phyloP scores from a whole-genome alignment of 371 early-diverging fungal genomes.

The Apophysomyces trapeziformis region DNA sequence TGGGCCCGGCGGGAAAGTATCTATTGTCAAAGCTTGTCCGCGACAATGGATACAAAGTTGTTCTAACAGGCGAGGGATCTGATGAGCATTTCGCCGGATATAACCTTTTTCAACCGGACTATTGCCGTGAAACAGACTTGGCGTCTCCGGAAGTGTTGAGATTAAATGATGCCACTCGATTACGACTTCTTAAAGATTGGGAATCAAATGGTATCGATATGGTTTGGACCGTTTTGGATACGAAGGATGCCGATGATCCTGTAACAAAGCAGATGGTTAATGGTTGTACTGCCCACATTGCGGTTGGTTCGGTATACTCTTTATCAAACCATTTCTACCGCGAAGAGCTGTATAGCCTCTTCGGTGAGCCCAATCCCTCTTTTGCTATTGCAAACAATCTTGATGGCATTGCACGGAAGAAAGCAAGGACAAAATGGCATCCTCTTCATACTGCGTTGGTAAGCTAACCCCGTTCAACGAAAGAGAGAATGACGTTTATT shows the following conservation, averaged over 20 bases:
- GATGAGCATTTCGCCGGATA: slow-evolving; percentile 73
- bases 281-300: slow-evolving; percentile 4
- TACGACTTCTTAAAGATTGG: slow-evolving; percentile 6
- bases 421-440: slow-evolving; percentile 28
- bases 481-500: not conserved
- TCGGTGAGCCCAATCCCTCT: slow-evolving; percentile 17
- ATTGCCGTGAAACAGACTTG: slow-evolving; percentile 26
- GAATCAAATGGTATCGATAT: not conserved
- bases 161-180: slow-evolving; percentile 12
- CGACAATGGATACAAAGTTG: slow-evolving; percentile 46
- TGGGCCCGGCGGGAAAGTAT: slow-evolving; percentile 21
- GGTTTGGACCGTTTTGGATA: not conserved
- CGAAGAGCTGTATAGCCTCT: not conserved
- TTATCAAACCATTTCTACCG: not conserved
- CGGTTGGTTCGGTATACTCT: not conserved
- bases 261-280: slow-evolving; percentile 12
- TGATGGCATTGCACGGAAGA: slow-evolving; percentile 21
- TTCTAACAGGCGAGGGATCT: slow-evolving; percentile 69
- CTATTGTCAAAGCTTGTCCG: slow-evolving; percentile 23
- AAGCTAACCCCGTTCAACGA: not conserved
- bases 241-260: not conserved
- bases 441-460: slow-evolving; percentile 28
- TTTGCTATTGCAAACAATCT: slow-evolving; percentile 18
- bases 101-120: slow-evolving; percentile 50
- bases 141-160: slow-evolving; percentile 25